These are phyloP conservation scores for Heteromeles arbutifolia DNA, from an alignment of 306 rosid genomes.

Conservation along the genomic window DNA sequence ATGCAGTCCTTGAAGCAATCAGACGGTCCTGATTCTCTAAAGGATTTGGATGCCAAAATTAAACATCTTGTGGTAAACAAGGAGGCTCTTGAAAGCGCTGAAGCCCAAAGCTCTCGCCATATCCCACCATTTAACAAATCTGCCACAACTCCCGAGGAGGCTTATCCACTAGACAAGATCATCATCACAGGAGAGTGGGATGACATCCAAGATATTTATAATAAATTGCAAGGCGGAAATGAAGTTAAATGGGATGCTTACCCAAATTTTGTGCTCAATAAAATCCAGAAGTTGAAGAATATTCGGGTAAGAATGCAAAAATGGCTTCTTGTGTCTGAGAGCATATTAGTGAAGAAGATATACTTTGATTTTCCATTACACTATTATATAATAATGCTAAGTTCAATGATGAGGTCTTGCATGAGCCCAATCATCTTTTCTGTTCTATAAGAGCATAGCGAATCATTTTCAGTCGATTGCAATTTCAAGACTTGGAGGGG, in stretches of 20 bases:
- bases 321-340: not conserved
- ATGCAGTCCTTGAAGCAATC: conserved; percentile 31
- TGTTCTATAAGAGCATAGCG: not conserved
- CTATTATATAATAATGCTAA: not conserved
- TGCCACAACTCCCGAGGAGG: conserved; percentile 69
- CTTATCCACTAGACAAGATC: conserved; percentile 70
- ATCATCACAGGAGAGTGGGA: conserved; percentile 66
- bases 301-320: conserved; percentile 41
- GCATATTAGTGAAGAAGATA: not conserved
- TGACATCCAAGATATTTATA: conserved; percentile 57
- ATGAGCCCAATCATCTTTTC: not conserved
- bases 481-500: not conserved
- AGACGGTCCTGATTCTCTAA: conserved; percentile 43
- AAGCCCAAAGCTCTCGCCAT: conserved; percentile 42
- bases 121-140: conserved; percentile 63
- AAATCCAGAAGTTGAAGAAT: conserved; percentile 40
- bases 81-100: conserved; percentile 47
- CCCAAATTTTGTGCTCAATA: conserved; percentile 58
- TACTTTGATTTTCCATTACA: not conserved
- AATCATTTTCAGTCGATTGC: not conserved
- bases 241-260: conserved; percentile 35
- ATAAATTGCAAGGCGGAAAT: conserved; percentile 23
- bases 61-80: conserved; percentile 45
- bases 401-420: not conserved
- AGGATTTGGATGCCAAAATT: conserved; percentile 46